Percentiles rank a stretch among this genome's conserved stretches.
Evolutionary conservation across 2,329 filamentous ascomycete species (phyloP).

Genomic region (Sporothrix pallida): DNA sequence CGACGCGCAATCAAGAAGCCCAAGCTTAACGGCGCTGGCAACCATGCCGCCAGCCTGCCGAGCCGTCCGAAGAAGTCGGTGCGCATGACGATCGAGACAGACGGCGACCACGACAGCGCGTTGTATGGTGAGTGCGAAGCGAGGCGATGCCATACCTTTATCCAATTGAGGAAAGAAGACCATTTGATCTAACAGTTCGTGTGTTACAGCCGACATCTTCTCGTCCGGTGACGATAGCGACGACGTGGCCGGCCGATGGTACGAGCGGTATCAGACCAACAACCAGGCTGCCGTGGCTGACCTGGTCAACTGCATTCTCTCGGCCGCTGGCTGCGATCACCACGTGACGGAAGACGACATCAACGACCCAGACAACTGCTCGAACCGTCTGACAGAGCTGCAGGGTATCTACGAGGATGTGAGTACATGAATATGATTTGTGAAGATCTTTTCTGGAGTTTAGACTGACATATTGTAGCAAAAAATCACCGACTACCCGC

Average conservation of each 20-base stretch:
- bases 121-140: slow-evolving; percentile 57
- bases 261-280: slow-evolving; percentile 62
- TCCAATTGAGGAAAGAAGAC: not conserved
- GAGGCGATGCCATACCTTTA: not conserved
- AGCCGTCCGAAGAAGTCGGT: slow-evolving; percentile 63
- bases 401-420: slow-evolving; percentile 86
- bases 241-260: slow-evolving; percentile 65
- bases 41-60: slow-evolving; percentile 53
- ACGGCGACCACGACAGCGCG: slow-evolving; percentile 59
- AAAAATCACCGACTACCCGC: slow-evolving; percentile 87
- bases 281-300: slow-evolving; percentile 63
- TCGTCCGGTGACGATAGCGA: slow-evolving; percentile 62
- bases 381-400: slow-evolving; percentile 79
- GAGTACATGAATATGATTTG: slow-evolving; percentile 42
- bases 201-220: slow-evolving; percentile 64
- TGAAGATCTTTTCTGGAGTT: not conserved
- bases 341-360: slow-evolving; percentile 83
- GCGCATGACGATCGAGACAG: slow-evolving; percentile 57
- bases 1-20: slow-evolving; percentile 66
- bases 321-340: slow-evolving; percentile 79
- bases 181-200: not conserved
- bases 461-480: slow-evolving; percentile 51
- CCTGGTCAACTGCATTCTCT: slow-evolving; percentile 69
- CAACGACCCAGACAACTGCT: slow-evolving; percentile 84
- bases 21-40: slow-evolving; percentile 63